Evolutionary conservation across 192 early-diverging fungal species (phyloP).

Genomic region (Rhizoclosmatium globosum): DNA sequence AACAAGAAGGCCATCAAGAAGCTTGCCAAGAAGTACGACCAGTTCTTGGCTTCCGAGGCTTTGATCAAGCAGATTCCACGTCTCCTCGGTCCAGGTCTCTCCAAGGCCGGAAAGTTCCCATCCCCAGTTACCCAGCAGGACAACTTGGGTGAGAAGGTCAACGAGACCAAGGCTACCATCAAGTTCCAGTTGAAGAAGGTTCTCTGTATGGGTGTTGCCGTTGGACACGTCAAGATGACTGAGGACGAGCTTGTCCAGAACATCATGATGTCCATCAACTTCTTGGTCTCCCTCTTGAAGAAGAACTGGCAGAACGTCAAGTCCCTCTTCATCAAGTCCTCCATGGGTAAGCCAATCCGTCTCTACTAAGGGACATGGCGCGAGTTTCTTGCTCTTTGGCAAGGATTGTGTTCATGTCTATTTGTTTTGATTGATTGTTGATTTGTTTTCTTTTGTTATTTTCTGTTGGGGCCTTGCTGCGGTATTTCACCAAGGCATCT

Average conservation of each 20-base stretch:
- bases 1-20: slow-evolving; percentile 99
- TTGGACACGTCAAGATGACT: slow-evolving; percentile 93
- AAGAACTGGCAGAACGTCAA: slow-evolving; percentile 99
- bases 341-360: slow-evolving; percentile 94
- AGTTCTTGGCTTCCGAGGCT: slow-evolving; percentile 96
- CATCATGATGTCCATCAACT: slow-evolving; percentile 98
- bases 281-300: slow-evolving; percentile 97
- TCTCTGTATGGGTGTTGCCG: slow-evolving; percentile 95
- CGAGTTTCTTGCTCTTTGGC: not conserved
- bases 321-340: slow-evolving; percentile 96
- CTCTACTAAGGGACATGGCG: slow-evolving; percentile 74
- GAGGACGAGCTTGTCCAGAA: slow-evolving; percentile 96
- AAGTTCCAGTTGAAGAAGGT: slow-evolving; percentile 99
- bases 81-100: slow-evolving; percentile 97
- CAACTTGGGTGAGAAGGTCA: slow-evolving; percentile 84
- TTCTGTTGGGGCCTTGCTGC: slow-evolving; percentile 37
- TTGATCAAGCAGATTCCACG: slow-evolving; percentile 99
- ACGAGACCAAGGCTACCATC: slow-evolving; percentile 96
- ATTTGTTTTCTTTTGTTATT: slow-evolving; percentile 19
- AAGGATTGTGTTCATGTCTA: not conserved
- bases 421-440: slow-evolving; percentile 15
- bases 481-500: slow-evolving; percentile 21
- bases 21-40: slow-evolving; percentile 98
- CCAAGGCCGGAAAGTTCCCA: slow-evolving; percentile 99
- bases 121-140: slow-evolving; percentile 92